Evolutionary conservation across 768 basidiomycete species (phyloP), one percentile per base, ranked within the genome.

Genomic region (Obba rivulosa): DNA sequence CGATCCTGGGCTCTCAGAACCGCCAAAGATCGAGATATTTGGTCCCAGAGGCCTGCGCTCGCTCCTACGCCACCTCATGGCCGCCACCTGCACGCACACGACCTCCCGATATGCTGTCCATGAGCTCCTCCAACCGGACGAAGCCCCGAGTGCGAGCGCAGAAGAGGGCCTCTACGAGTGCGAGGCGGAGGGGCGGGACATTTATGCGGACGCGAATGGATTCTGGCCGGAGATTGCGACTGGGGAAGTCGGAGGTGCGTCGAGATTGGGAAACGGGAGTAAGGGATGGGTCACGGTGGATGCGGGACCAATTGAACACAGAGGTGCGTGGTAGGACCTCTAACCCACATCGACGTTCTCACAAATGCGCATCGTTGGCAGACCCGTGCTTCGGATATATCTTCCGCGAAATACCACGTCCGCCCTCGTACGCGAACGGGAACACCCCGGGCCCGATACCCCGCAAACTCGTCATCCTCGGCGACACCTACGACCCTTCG

Each of bases 301-400:
- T 58, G 92, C 87, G 16, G 87, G 84, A 0, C 83, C 85, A 1
- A 85, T 93, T 44, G 57, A 69, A 28, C 91, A 93, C 62, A 77
- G 89, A 66, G 83, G 89, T 87, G 48, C 50, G 75, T 58, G 9
- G 18, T 18, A 28, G 35, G 23, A 7, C 24, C 8, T 31, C 28
- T 39, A 14, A 21, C 5, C 17, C 4, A 8, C 40, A 9, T 14
- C 23, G 18, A 43, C 22, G 23, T 41, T 20, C 41, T 2, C 48
- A 28, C 43, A 35, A 41, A n/a, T 28, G n/a, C n/a, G n/a, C n/a
- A n/a, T 16, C 43, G 31, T 35, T 42, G 38, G 21, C 55, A 87
- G 89, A 85, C 57, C 81, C 84, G 1, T 92, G 86, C 60, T 67
- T 93, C 47, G 91, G 88, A 14, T 94, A 86, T 61, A 69, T 88